Percentiles rank a stretch among this genome's conserved stretches.
Conservation (phyloP, 2,329 filamentous ascomycete species). For the Aureobasidium uvarum region DNA sequence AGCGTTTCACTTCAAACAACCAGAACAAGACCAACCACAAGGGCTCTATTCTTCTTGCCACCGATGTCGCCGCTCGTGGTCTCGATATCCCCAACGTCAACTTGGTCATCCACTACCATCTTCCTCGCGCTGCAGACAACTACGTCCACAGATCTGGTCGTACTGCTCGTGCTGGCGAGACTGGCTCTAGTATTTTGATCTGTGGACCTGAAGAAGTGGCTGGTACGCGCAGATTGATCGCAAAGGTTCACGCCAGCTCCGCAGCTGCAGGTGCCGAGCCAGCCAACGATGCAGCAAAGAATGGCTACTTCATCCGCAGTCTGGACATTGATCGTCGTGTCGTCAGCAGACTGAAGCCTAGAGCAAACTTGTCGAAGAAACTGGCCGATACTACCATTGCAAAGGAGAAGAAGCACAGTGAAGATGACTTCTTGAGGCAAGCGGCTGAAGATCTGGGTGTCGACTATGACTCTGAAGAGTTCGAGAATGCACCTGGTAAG, state of each 20-base stretch:
- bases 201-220: conserved; percentile 89
- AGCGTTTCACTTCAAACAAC: conserved; percentile 68
- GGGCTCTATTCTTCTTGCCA: conserved; percentile 76
- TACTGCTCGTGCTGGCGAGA: conserved; percentile 77
- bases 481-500: conserved; percentile 61
- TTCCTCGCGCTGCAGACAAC: conserved; percentile 84
- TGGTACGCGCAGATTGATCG: conserved; percentile 76
- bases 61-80: conserved; percentile 86
- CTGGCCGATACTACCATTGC: conserved; percentile 79
- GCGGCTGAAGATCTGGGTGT: conserved; percentile 92
- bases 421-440: conserved; percentile 78
- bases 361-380: conserved; percentile 78
- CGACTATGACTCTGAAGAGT: conserved; percentile 87
- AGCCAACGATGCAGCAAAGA: conserved; percentile 51
- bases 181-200: conserved; percentile 79
- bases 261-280: conserved; percentile 41
- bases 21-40: conserved; percentile 29
- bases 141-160: conserved; percentile 96
- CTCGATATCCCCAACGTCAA: conserved; percentile 90
- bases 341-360: conserved; percentile 70
- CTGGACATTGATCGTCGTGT: conserved; percentile 81
- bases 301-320: conserved; percentile 69
- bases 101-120: conserved; percentile 90
- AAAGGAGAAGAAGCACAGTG: conserved; percentile 80
- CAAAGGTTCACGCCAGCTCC: conserved; percentile 74